Evolutionary conservation across 75 land plant species (phyloP).

Genomic region (Adiantum capillusveneris): DNA sequence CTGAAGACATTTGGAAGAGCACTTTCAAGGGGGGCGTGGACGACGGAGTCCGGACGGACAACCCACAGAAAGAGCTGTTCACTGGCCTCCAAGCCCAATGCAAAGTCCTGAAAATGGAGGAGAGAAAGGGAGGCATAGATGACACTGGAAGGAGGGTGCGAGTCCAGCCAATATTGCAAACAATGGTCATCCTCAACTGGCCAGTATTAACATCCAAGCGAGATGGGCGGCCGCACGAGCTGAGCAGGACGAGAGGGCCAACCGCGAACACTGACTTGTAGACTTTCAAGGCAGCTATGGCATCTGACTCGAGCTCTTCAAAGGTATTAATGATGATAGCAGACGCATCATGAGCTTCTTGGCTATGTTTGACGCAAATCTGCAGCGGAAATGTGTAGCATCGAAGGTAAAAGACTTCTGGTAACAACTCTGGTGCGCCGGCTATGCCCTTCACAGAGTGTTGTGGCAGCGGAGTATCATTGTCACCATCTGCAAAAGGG

Average conservation of each 20-base stretch:
- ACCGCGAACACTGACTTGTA: conserved; percentile 14
- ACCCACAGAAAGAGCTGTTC: conserved; percentile 55
- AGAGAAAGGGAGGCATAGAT: conserved; percentile 21
- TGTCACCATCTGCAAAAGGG: too few relatives aligned
- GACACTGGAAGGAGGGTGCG: conserved; percentile 36
- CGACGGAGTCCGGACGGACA: conserved; percentile 12
- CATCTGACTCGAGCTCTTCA: conserved; percentile 18
- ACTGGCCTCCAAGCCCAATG: conserved; percentile 38
- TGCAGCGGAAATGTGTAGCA: conserved; percentile 15
- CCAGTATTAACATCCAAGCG: conserved; percentile 8
- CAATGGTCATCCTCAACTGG: conserved; percentile 21
- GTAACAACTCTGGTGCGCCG: conserved; percentile 26
- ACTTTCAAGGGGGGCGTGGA: neutral
- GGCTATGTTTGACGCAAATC: neutral
- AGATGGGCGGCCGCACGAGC: neutral
- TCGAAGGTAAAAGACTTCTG: conserved; percentile 38
- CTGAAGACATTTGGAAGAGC: neutral
- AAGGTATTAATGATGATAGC: conserved; percentile 46
- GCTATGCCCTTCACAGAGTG: conserved; percentile 22
- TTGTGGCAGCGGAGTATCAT: conserved; percentile 7
- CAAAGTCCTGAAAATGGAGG: conserved; percentile 42
- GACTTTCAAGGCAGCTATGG: neutral
- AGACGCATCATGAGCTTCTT: conserved; percentile 4
- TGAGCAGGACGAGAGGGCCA: conserved; percentile 29
- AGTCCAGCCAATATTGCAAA: conserved; percentile 48